phyloP scores from a whole-genome alignment of 1,284 basidiomycete genomes.

The Bjerkandera adusta region DNA sequence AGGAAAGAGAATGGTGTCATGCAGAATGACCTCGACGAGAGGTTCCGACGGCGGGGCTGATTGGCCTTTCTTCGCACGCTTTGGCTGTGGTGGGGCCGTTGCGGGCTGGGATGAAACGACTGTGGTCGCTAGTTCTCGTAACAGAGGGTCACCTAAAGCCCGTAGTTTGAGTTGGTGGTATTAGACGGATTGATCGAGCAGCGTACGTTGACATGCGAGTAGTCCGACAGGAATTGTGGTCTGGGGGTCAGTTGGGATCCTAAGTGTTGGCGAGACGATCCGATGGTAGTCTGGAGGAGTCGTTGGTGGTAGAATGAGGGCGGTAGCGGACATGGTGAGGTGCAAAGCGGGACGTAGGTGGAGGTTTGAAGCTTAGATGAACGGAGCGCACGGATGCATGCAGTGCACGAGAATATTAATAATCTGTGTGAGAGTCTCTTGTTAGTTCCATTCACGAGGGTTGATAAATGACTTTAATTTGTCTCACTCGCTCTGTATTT shows the following conservation, averaged over 20 bases:
- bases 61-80: slow-evolving; percentile 50
- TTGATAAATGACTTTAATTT: no score
- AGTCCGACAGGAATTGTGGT: slow-evolving; percentile 66
- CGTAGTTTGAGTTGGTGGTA: background rate
- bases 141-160: slow-evolving; percentile 60
- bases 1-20: slow-evolving; percentile 87
- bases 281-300: slow-evolving; percentile 62
- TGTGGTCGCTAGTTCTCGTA: slow-evolving; percentile 51
- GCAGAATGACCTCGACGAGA: slow-evolving; percentile 63
- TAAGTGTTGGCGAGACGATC: slow-evolving; percentile 55
- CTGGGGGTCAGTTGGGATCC: slow-evolving; percentile 47
- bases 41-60: slow-evolving; percentile 46
- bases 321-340: slow-evolving; percentile 27
- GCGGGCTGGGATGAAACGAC: slow-evolving; percentile 48
- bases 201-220: slow-evolving; percentile 68
- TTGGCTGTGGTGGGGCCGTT: slow-evolving; percentile 43
- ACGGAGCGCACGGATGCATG: no score
- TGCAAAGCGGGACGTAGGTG: background rate
- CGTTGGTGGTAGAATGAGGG: slow-evolving; percentile 32
- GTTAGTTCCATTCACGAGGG: no score
- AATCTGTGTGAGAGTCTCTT: no score
- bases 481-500: no score
- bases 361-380: no score
- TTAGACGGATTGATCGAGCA: slow-evolving; percentile 1
- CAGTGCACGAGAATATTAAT: no score